Percentiles rank a stretch among this genome's conserved stretches.
phyloP scores from a whole-genome alignment of 805 yeast genomes.

The Metschnikowia kofuensis region DNA sequence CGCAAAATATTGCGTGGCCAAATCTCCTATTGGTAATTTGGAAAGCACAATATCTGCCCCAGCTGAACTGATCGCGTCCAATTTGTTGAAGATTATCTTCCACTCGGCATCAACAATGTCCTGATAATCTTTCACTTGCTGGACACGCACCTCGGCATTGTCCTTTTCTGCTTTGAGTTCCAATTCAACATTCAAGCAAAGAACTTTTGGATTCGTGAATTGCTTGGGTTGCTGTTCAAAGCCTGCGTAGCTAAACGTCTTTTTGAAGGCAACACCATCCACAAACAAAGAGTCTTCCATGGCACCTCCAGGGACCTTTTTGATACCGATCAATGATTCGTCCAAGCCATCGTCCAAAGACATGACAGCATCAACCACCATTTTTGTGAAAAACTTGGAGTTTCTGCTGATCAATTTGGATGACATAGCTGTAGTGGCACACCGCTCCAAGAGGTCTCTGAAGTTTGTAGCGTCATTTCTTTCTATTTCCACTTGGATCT shows the following conservation, averaged over 20 bases:
- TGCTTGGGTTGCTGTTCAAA: constrained; percentile 97
- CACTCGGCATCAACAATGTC: constrained; percentile 99
- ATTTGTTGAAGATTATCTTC: constrained; percentile 85
- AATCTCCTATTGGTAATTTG: constrained; percentile 94
- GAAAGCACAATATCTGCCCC: constrained; percentile 94
- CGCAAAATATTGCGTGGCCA: constrained; percentile 98
- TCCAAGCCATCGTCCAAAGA: constrained; percentile 83
- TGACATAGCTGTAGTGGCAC: constrained; percentile 97
- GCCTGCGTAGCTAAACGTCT: constrained; percentile 97
- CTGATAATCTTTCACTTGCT: constrained; percentile 90
- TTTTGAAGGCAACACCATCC: constrained; percentile 95
- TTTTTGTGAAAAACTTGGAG: constrained; percentile 84
- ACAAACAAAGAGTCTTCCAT: constrained; percentile 90
- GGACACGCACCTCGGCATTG: constrained; percentile 96
- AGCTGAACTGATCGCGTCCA: constrained; percentile 73
- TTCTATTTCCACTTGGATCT: constrained; percentile 69
- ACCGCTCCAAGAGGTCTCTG: constrained; percentile 77
- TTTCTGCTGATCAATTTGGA: constrained; percentile 89
- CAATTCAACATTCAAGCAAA: constrained; percentile 85
- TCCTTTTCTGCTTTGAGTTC: constrained; percentile 98
- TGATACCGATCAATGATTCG: constrained; percentile 88
- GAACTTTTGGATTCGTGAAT: constrained; percentile 75
- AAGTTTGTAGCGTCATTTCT: constrained; percentile 51
- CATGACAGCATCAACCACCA: constrained; percentile 95
- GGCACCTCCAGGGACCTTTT: constrained; percentile 93